Base-by-base conservation (phyloP, 176 grass and related monocot species). In the Bromus sterilis region DNA sequence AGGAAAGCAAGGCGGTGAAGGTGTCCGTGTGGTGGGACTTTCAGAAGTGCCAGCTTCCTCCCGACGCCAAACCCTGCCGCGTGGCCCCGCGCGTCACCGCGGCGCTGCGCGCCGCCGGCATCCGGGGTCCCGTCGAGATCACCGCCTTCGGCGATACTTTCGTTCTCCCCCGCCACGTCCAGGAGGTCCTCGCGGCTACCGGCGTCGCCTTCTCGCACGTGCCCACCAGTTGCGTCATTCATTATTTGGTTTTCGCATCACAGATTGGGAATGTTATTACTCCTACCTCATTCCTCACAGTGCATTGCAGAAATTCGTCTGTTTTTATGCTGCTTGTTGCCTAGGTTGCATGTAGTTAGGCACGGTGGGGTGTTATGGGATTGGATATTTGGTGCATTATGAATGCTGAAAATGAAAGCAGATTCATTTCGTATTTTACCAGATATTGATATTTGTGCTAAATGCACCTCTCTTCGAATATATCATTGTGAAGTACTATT, bases 21-120 rank as follows among this genome's bases (percentile, higher is more conserved):
- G 93, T 99, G 9, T 87, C 93, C 2, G 96, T 99, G 59, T 95
- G 84, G 88, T 99, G 93, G 96, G 96, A 99, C 91, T 99, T 95
- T 73, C 90, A 93, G 82, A 93, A 88, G 77, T 99, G 93, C 85
- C 0, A 59, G 59, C 74, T 99, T 53, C 96, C 96, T 34, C 37
- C 33, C 28, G 85, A 79, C 35, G 77, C 89, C 29, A 90, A 95
- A 77, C 82, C 83, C 26, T 78, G 74, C 82, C 88, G 82, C 66
- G 55, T 98, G 42, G 93, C 77, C 9, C 68, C 78, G 13, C 79
- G 90, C 84, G 87, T 99, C n/a, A 32, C 84, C 36, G 91, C 87
- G 3, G 96, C 93, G 7, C 85, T 99, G 20, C 92, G 93, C 35
- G 88, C 87, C 66, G 82, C 66, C n/a, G 96, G 91, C 71, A 90